Base-by-base conservation (phyloP, 345 rosid species). In the Kernera saxatilis region DNA sequence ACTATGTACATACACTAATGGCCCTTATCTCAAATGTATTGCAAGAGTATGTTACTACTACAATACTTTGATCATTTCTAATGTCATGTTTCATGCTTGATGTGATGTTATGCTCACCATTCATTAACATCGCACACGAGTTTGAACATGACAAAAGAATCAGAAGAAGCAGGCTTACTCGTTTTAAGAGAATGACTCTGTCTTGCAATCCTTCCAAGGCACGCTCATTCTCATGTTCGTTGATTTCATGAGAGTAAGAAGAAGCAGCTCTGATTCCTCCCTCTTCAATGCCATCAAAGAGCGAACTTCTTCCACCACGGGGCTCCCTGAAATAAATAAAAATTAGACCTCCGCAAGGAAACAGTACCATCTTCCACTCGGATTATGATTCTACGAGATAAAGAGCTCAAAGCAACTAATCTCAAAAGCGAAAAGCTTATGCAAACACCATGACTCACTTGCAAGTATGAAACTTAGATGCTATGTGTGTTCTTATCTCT, bases 131-230 rank as follows among this genome's bases (percentile, higher is more conserved):
- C 3, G n/a, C 21, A 62, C 23, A 65, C 12, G 29, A 66, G 10
- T 23, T 14, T 11, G 9, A 46, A 46, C 14, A 48, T 14, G 53
- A 49, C 0, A 45, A 8, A 43, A 25, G 45, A 68, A 35, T 9
- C 50, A 40, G 44, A 19, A 66, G 64, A 37, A 48, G 41, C 30
- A 50, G 26, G 78, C 88, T 85, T 82, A 91, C 98, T 71, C 97
- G 82, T 82, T 93, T 93, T 63, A 93, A 84, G 64, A 89, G 83
- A 82, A 46, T 80, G 77, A 86, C 97, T 75, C 96, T 85, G 73
- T 91, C 98, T 82, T 91, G 97, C 77, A 93, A 82, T 30, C 94
- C 98, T 71, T 93, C 98, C 82, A 91, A 32, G 22, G 94, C 98
- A 82, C 83, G 84, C 60, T 93, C 97, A 67, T 93, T 93, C 45